Evolutionary conservation across 2,329 filamentous ascomycete species (phyloP), one percentile per base, ranked within the genome.

Genomic region (Anisogramma anomala): DNA sequence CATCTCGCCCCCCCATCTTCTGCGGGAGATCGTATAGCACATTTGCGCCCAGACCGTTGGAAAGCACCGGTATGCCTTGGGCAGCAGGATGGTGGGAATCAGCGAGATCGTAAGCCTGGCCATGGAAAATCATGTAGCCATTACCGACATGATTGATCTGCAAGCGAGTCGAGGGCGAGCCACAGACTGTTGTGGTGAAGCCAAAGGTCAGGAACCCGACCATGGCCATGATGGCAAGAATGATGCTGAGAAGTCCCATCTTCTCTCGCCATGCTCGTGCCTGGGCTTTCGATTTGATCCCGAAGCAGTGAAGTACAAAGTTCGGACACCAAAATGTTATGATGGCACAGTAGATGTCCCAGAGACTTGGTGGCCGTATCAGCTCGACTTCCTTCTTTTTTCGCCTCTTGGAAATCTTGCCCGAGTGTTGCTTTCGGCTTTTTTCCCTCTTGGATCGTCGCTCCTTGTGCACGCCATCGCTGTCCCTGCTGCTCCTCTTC

Each of bases 171-270:
- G 78, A 76, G 7, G 85, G 80, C 2, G 65, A 62, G 13, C 82
- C 78, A 59, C 91, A 98, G 14, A 98, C 91, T 4, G 79, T 79
- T 46, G 83, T 74, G 3, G 85, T 96, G 63, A 98, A 98, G 33
- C 91, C 91, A 55, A 98, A 98, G 0, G 91, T 98, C 40, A 98
- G 67, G 65, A 89, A 98, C 56, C 91, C 91, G 35, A 98, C 89
- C 55, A 88, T 78, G 8, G 77, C 74, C 69, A 88, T 93, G 57
- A 96, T 88, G 46, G 82, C 57, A 23, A 94, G 57, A 57, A 98
- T 98, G 56, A 98, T 79, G 63, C 88, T 94, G 64, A 95, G 84
- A 44, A 98, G 66, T 2, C 91, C 91, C 70, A 98, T 93, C 71
- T 98, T 98, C 59, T 98, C 91, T 50, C 91, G 77, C 91, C 91